Evolutionary conservation across 176 grass and related monocot species (phyloP), one percentile per base, ranked within the genome.

Genomic region (Zea mays): DNA sequence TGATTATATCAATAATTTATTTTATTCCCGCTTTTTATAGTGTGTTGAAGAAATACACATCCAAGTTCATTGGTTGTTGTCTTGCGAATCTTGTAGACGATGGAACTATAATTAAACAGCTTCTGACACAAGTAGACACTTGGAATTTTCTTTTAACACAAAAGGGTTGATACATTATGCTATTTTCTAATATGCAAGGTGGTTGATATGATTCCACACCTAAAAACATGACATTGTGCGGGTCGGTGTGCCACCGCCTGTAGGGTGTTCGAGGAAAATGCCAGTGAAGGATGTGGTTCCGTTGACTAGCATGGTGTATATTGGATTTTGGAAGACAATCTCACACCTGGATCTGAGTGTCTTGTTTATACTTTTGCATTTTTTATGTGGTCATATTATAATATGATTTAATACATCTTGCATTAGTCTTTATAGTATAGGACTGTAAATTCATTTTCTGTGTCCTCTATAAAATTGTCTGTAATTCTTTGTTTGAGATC

Each of bases 61-160:
- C 93, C 52, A 97, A 97, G 85, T 97, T 97, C 76, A 59, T 89
- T 55, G 90, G 93, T 27, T 97, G 93, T 66, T 88, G 86, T 56
- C 90, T 97, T 27, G 93, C 93, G 61, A 93, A 97, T 89, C 93
- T 88, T 65, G 87, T 90, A 43, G 90, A 90, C 50, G 93, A 97
- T 21, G 88, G 90, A 44, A 87, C 74, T 65, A 90, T 88, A 5
- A 86, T 93, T 79, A 90, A 86, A 27, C 1, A 27, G 27, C 27
- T 27, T 27, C 27, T 27, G 27, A 27, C 27, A 27, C 27, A 27
- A 27, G 27, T 27, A 27, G 27, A 27, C 27, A 27, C 27, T 27
- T 27, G 27, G 27, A 27, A 27, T 27, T 27, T 27, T 27, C 27
- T 27, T 27, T 27, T 27, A 27, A 27, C 27, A 27, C 27, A 27